Evolutionary conservation across 768 basidiomycete species (phyloP).

Genomic region (Tulasnella sp.): DNA sequence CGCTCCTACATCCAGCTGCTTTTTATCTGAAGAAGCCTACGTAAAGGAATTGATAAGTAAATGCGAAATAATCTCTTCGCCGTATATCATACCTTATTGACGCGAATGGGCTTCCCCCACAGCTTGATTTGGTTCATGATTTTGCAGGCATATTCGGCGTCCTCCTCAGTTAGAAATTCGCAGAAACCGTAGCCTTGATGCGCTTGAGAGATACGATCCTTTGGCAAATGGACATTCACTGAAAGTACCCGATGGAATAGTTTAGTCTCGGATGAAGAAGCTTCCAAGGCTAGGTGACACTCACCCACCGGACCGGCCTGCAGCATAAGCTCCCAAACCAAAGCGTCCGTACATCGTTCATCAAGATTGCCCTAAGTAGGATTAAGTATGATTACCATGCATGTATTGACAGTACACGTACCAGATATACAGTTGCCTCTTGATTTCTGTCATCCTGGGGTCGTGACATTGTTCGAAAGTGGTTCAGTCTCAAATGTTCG

Average conservation of each 20-base stretch:
- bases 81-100: conserved; percentile 73
- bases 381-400: background rate
- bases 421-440: conserved; percentile 83
- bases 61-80: conserved; percentile 12
- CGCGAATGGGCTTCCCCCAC: conserved; percentile 96
- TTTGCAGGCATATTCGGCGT: conserved; percentile 99
- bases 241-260: background rate
- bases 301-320: conserved; percentile 97
- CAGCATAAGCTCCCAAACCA: conserved; percentile 97
- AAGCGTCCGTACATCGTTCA: conserved; percentile 84
- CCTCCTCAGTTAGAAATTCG: conserved; percentile 97
- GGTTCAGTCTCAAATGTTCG: background rate
- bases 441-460: conserved; percentile 85
- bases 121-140: conserved; percentile 99
- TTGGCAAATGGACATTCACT: conserved; percentile 98
- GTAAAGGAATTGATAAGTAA: conserved; percentile 8
- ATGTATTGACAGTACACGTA: conserved; percentile 23
- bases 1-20: conserved; percentile 94
- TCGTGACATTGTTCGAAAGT: conserved; percentile 21
- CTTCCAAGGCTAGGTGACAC: conserved; percentile 24
- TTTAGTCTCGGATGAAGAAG: background rate
- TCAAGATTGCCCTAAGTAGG: conserved; percentile 79
- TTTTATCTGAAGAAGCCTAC: conserved; percentile 95
- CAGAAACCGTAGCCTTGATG: conserved; percentile 99
- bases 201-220: conserved; percentile 95